Conservation (phyloP, 768 basidiomycete genomes). For the Astraeus odoratus region DNA sequence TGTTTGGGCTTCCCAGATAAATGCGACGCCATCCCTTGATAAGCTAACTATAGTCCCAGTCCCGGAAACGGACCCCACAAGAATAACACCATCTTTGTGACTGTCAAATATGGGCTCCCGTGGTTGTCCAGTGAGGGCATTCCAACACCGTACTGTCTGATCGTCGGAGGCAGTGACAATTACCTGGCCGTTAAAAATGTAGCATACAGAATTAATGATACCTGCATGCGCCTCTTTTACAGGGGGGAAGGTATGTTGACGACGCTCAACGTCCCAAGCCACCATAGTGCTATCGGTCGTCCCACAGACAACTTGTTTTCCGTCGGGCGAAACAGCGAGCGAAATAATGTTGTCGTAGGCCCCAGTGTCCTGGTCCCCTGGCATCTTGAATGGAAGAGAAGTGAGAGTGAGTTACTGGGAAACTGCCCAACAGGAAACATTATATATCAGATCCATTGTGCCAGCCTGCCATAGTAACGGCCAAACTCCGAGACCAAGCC, state of each 20-base stretch:
- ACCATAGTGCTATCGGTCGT: not conserved
- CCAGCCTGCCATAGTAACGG: no score
- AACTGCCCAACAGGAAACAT: no score
- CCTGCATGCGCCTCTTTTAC: conserved; percentile 11
- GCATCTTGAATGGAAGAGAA: not conserved
- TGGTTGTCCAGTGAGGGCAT: conserved; percentile 1
- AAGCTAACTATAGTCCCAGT: conserved; percentile 7
- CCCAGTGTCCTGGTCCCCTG: not conserved
- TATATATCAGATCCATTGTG: no score
- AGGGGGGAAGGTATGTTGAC: not conserved
- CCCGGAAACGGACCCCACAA: conserved; percentile 1
- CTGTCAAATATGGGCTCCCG: not conserved
- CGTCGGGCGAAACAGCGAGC: conserved; percentile 3
- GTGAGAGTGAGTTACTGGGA: no score
- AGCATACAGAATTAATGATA: conserved; percentile 5
- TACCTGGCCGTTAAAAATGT: not conserved
- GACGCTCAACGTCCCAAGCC: not conserved
- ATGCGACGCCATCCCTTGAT: conserved; percentile 3
- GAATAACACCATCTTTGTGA: not conserved
- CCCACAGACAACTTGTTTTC: conserved; percentile 1
- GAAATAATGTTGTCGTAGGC: not conserved
- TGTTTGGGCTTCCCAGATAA: conserved; percentile 7
- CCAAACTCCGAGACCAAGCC: no score
- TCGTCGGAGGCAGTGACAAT: conserved; percentile 7
- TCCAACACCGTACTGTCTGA: conserved; percentile 8